A percentile compares a stretch with the other conserved stretches of the same genome.
phyloP scores from a whole-genome alignment of 2,329 filamentous ascomycete species.

The Dissoconium aciculare region DNA sequence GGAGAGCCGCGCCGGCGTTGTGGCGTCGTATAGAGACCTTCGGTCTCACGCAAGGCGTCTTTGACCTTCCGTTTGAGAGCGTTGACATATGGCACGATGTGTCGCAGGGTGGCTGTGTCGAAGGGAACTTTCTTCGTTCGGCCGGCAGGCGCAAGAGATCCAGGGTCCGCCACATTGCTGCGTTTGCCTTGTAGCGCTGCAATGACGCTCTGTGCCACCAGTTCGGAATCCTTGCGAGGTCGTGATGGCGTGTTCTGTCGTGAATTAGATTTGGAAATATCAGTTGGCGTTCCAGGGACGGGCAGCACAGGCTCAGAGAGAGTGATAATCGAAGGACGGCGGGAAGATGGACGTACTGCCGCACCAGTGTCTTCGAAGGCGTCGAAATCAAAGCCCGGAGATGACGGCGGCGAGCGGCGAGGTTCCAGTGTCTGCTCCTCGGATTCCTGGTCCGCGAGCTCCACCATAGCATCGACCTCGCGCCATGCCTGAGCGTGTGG shows the following conservation, averaged over 20 bases:
- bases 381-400: conserved; percentile 43
- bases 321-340: not conserved
- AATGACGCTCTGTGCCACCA: conserved; percentile 47
- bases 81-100: conserved; percentile 43
- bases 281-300: not conserved
- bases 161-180: conserved; percentile 15
- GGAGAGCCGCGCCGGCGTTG: conserved; percentile 12
- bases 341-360: not conserved
- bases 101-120: conserved; percentile 47
- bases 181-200: conserved; percentile 38
- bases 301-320: not conserved
- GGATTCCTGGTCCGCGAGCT: conserved; percentile 55
- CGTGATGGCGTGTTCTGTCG: conserved; percentile 23
- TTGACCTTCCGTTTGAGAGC: conserved; percentile 35
- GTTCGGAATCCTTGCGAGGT: conserved; percentile 41
- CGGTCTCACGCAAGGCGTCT: conserved; percentile 32
- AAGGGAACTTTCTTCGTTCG: conserved; percentile 45
- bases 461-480: conserved; percentile 76
- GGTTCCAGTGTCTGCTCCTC: conserved; percentile 39
- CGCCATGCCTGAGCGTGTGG: conserved; percentile 50
- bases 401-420: conserved; percentile 40
- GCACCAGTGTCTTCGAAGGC: conserved; percentile 45
- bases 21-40: conserved; percentile 34
- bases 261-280: not conserved
- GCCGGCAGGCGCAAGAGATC: conserved; percentile 12